These are phyloP conservation scores for Quillaja saponaria DNA, from an alignment of 306 rosid genomes.

Conservation along the genomic window DNA sequence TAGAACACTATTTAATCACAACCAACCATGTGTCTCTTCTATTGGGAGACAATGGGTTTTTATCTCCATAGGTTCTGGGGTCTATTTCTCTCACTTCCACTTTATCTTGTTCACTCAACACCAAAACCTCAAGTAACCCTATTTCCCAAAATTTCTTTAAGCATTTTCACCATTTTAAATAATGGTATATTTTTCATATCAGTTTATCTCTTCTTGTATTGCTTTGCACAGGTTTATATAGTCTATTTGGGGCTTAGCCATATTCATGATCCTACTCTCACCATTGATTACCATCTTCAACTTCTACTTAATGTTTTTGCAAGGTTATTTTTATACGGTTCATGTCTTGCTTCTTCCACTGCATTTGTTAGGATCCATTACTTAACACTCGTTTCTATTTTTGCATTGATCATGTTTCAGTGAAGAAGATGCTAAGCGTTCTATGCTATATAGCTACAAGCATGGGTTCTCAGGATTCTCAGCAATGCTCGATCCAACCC, in stretches of 20 bases:
- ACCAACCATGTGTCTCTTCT: slow-evolving; percentile 30
- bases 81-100: slow-evolving; percentile 31
- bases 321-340: slow-evolving; percentile 31
- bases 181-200: background rate
- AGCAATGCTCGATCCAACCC: slow-evolving; percentile 56
- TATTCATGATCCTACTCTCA: slow-evolving; percentile 33
- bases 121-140: slow-evolving; percentile 39
- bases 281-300: slow-evolving; percentile 39
- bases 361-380: background rate
- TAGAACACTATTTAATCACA: slow-evolving; percentile 33
- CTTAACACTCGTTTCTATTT: slow-evolving; percentile 7
- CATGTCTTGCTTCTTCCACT: background rate
- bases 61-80: slow-evolving; percentile 35
- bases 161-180: background rate
- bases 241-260: slow-evolving; percentile 50
- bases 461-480: slow-evolving; percentile 63
- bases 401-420: slow-evolving; percentile 29
- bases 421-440: slow-evolving; percentile 47
- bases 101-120: slow-evolving; percentile 35
- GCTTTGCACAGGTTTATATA: slow-evolving; percentile 45
- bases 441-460: slow-evolving; percentile 64
- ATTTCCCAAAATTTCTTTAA: slow-evolving; percentile 2
- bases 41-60: slow-evolving; percentile 30
- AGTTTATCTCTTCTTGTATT: background rate
- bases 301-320: slow-evolving; percentile 51